Evolutionary conservation across 352 stramenopile genomes (phyloP).

Genomic region (Phytophthora ohioensis): DNA sequence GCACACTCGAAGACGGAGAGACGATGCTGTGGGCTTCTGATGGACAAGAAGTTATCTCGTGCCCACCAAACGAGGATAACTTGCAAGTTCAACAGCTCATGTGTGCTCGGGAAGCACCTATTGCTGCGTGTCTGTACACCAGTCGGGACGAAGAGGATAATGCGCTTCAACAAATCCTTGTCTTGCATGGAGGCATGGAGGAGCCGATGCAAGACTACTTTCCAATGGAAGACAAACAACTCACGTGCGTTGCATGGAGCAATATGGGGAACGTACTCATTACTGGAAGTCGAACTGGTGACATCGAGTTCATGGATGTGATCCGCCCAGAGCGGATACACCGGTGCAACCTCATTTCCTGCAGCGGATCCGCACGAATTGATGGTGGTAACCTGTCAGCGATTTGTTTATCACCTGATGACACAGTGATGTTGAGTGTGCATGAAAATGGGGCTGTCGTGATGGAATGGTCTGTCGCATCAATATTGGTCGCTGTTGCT

Average conservation of each 20-base stretch:
- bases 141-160: conserved; percentile 37
- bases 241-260: conserved; percentile 50
- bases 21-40: conserved; percentile 47
- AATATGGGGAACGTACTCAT: conserved; percentile 38
- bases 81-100: conserved; percentile 40
- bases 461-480: conserved; percentile 46
- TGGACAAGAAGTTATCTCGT: conserved; percentile 38
- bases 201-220: conserved; percentile 50
- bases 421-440: conserved; percentile 43
- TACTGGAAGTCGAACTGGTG: conserved; percentile 33
- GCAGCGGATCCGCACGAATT: conserved; percentile 16
- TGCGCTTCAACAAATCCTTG: conserved; percentile 43
- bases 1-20: conserved; percentile 38
- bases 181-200: conserved; percentile 44
- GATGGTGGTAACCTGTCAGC: conserved; percentile 26
- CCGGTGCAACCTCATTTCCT: conserved; percentile 37
- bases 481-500: conserved; percentile 34
- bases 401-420: conserved; percentile 49
- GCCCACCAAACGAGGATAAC: conserved; percentile 30
- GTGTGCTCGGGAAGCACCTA: conserved; percentile 43
- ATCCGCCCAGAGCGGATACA: conserved; percentile 39
- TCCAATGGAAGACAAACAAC: conserved; percentile 43
- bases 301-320: conserved; percentile 51
- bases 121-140: conserved; percentile 43
- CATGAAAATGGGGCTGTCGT: conserved; percentile 32